A percentile compares a stretch with the other conserved stretches of the same genome.
Conservation (phyloP, 2,329 filamentous ascomycete species). For the Penicillium oxalicum region DNA sequence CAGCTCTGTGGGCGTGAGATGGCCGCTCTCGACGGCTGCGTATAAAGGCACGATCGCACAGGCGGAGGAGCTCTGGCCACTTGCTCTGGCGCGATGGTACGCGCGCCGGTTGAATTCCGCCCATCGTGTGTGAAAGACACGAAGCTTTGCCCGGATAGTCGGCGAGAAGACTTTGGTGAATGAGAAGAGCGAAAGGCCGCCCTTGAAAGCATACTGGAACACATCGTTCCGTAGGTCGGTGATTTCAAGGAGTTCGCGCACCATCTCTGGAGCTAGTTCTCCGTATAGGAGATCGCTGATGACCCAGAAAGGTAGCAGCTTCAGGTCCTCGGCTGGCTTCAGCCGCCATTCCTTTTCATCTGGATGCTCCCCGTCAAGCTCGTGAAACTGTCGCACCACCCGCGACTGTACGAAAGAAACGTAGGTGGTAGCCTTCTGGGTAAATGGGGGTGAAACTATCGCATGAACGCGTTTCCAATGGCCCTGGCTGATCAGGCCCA, state of each 20-base stretch:
- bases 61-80: neutral
- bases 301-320: conserved; percentile 35
- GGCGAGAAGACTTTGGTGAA: conserved; percentile 13
- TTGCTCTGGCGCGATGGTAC: conserved; percentile 1
- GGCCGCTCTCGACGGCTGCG: conserved; percentile 11
- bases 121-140: conserved; percentile 28
- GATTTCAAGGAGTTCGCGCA: conserved; percentile 18
- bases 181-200: conserved; percentile 28
- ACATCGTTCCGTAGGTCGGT: conserved; percentile 27
- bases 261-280: conserved; percentile 18
- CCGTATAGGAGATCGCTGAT: conserved; percentile 40
- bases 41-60: conserved; percentile 9
- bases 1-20: conserved; percentile 24
- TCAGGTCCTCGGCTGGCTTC: conserved; percentile 27
- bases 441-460: neutral
- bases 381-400: conserved; percentile 1
- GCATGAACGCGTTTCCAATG: conserved; percentile 4
- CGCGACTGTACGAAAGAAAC: conserved; percentile 5
- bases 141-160: conserved; percentile 21
- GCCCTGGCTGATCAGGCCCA: conserved; percentile 37
- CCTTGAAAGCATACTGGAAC: conserved; percentile 30
- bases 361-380: neutral
- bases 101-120: conserved; percentile 29
- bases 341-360: neutral
- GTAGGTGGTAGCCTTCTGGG: neutral